Conservation (phyloP, 148 eudicot species). For the Fagopyrum tataricum region DNA sequence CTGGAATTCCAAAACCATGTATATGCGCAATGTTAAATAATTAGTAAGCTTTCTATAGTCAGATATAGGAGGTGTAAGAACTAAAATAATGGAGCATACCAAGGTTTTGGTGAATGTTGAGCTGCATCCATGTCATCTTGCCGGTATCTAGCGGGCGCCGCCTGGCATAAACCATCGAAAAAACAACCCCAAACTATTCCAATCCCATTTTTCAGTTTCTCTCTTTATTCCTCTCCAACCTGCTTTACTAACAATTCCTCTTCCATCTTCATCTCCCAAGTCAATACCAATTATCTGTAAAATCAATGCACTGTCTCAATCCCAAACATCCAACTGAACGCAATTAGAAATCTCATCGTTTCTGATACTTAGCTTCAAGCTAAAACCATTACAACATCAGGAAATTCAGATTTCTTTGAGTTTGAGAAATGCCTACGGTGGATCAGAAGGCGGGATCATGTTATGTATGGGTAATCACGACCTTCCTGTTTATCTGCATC, state of each 20-base stretch:
- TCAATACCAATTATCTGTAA: background rate
- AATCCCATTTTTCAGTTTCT: no score
- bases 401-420: background rate
- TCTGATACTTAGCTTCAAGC: background rate
- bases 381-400: background rate
- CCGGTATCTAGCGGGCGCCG: background rate
- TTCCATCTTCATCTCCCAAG: background rate
- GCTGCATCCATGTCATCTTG: background rate
- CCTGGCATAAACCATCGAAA: background rate
- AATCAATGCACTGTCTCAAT: background rate
- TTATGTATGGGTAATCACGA: constrained; percentile 26
- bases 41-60: no score
- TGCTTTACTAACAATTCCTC: background rate
- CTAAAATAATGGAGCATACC: background rate
- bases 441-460: constrained; percentile 18
- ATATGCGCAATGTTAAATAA: no score
- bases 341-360: background rate
- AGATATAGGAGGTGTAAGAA: no score
- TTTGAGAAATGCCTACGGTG: constrained; percentile 13
- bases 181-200: no score
- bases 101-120: background rate
- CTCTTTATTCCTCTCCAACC: no score
- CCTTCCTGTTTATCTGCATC: constrained; percentile 24
- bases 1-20: no score
- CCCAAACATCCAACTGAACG: background rate